Conservation (phyloP, 164 flowering plant species). For the Stephania japonica region DNA sequence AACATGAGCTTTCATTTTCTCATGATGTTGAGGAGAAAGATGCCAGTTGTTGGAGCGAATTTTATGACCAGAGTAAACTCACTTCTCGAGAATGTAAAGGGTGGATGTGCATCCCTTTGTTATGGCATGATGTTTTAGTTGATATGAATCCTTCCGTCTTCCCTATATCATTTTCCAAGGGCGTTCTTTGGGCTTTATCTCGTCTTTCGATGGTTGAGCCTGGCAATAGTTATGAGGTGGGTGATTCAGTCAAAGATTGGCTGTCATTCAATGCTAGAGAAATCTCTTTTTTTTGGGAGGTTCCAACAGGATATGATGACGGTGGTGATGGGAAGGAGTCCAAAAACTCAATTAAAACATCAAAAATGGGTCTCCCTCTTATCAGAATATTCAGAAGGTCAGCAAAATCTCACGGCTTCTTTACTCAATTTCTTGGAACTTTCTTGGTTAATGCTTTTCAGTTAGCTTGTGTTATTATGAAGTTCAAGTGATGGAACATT, state of each 20-base stretch:
- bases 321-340: slow-evolving; percentile 65
- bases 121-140: slow-evolving; percentile 77
- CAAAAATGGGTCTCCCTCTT: slow-evolving; percentile 48
- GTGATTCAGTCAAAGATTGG: slow-evolving; percentile 51
- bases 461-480: background rate
- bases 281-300: slow-evolving; percentile 67
- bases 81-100: slow-evolving; percentile 45
- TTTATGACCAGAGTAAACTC: slow-evolving; percentile 45
- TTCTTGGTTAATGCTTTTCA: background rate
- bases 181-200: slow-evolving; percentile 85
- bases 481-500: background rate
- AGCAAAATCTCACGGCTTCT: slow-evolving; percentile 1
- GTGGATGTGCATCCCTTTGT: slow-evolving; percentile 93
- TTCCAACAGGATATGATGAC: slow-evolving; percentile 84
- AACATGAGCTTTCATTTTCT: slow-evolving; percentile 32
- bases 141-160: slow-evolving; percentile 55
- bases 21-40: slow-evolving; percentile 48
- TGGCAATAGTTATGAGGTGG: slow-evolving; percentile 41
- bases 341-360: slow-evolving; percentile 58
- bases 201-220: slow-evolving; percentile 70
- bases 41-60: slow-evolving; percentile 66
- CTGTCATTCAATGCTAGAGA: slow-evolving; percentile 45
- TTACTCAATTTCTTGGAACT: background rate
- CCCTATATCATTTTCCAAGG: slow-evolving; percentile 74
- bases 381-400: slow-evolving; percentile 73